Evolutionary conservation across 345 rosid species (phyloP), one percentile per base, ranked within the genome.

Genomic region (Salix arbutifolia): DNA sequence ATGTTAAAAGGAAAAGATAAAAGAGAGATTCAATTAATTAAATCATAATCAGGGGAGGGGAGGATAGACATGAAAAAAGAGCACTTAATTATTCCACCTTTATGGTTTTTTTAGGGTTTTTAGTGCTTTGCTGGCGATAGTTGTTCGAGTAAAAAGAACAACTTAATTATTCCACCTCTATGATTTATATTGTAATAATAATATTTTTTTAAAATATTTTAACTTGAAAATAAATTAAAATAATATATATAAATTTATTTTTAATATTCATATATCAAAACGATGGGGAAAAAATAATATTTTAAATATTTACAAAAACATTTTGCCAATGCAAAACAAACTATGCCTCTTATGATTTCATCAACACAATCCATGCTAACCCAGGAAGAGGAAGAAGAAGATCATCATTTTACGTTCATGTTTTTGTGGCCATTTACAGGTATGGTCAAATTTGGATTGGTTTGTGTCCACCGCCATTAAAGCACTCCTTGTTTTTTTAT

Each of bases 101-200:
- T 9, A 17, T 19, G 35, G 3, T n/a, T 9, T 67, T 67, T 53
- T 67, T 67, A 73, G 76, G 67, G 68, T 40, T 53, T 67, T 16
- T 16, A 40, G 48, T 48, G 44, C 77, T 78, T 44, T 26, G 50
- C 50, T 5, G 7, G 19, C 30, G 44, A 61, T 7, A 19, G 53
- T n/a, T 78, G 76, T 67, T 73, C 48, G 16, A 19, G 67, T 8
- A 72, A 13, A 50, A 33, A 71, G 35, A 33, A 33, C 35, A n/a
- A 33, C 35, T 33, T 33, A 4, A 33, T 33, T 5, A 33, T 33
- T 33, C 35, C 35, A 33, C 35, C 35, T 33, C 0, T 33, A 33
- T 33, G 35, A 33, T 33, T 33, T 33, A 33, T 33, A 33, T 33
- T 33, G 35, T 5, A 33, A 5, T 33, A 33, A 4, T 0, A 31